Evolutionary conservation across 495 filamentous ascomycete genomes (phyloP), one percentile per base, ranked within the genome.

Genomic region (Penicillium longicatenatum): DNA sequence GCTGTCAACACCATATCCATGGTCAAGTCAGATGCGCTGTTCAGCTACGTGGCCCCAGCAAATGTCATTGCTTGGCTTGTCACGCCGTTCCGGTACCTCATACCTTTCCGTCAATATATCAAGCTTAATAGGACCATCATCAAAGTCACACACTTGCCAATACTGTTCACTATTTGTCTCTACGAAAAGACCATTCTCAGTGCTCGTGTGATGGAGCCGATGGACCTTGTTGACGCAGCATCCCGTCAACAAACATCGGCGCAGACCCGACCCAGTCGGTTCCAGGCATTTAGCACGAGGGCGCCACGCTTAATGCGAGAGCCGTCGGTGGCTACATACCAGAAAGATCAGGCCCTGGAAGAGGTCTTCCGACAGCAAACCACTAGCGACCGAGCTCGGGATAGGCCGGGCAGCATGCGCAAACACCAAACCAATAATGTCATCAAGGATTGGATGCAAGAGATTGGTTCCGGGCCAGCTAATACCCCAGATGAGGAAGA

Each of bases 1-100:
- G 91, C 93, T 6, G 89, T 97, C 69, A 96, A 96, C 61, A 92
- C 91, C 6, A 92, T 96, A 37, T 94, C 92, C 4, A 90, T 97
- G 89, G 93, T 97, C 50, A 97, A 98, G 67, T 95, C 91, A 20
- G 92, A 97, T 67, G 89, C 90, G 0, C 77, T 97, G 0, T 97
- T 97, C 75, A 93, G 91, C 14, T 97, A 97, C 64, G 80, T 96
- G 55, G 89, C 91, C 1, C 93, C 93, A 0, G 86, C 87, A 14
- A 97, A 97, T 64, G 86, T 96, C 35, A 77, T 97, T 52, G 91
- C 89, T 31, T 98, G 92, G 93, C 59, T 91, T 3, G 74, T 94
- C 17, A 88, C 90, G 53, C 93, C 93, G 4, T 71, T 93, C 30
- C 82, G 91, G 52, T 95, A 86, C 67, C 66, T 84, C 57, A 82